Base-by-base conservation (phyloP, 2,329 filamentous ascomycete species). In the Fusarium sp. region DNA sequence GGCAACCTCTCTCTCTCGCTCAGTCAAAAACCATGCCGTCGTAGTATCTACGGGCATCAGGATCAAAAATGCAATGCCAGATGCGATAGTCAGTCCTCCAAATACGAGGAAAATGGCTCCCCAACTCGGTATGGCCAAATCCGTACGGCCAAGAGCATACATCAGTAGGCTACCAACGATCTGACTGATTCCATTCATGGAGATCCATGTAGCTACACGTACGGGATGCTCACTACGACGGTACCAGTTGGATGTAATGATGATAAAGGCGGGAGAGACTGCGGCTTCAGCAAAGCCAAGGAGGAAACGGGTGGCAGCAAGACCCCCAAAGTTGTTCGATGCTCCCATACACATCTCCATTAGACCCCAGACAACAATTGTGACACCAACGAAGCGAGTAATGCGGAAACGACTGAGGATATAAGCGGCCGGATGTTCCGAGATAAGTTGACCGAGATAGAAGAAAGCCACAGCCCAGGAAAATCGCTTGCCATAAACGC, bases 191-290 rank as follows among this genome's bases (percentile, higher is more conserved):
- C 74, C 74, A 24, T 73, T 73, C 67, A 76, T 76, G 21, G 69
- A 73, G 17, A 75, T 62, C 75, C 75, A 77, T 1, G 72, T 58
- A 1, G 76, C 73, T 2, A 72, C 65, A 36, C 76, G 73, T 21
- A 74, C 63, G 9, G 74, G 68, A 26, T 78, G 75, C 45, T 78
- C 76, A 20, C 64, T 60, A 9, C 62, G 65, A 9, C 66, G 69
- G 51, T 76, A 78, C 74, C 73, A 78, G 38, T 70, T 73, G 15
- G 70, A 73, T 3, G 75, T 78, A 42, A 77, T 72, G 42, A 74
- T 73, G 30, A 78, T 67, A 51, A 77, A 78, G 19, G 75, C 74
- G 3, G 75, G 76, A 2, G 74, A 76, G 1, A 77, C 74, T 7
- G 72, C 71, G 11, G 69, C 74, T 36, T 78, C 75, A 20, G 67